phyloP scores from a whole-genome alignment of 257 asterid genomes.

The Prunella vulgaris region DNA sequence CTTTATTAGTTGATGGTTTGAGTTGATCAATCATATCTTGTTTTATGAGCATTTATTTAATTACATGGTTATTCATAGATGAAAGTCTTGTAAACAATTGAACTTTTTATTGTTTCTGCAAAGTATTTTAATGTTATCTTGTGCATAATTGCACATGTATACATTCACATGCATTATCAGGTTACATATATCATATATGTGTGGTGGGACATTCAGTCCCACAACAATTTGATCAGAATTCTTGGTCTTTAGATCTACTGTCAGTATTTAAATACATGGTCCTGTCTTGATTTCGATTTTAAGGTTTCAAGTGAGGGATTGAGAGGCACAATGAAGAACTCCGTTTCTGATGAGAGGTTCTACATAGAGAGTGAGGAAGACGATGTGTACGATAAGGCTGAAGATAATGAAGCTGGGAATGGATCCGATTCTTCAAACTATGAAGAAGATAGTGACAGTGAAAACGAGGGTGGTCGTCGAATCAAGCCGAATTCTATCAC shows the following conservation, averaged over 20 bases:
- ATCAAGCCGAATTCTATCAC: constrained; percentile 44
- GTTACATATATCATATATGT: background rate
- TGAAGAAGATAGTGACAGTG: constrained; percentile 37
- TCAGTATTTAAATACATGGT: background rate
- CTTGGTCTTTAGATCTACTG: constrained; percentile 22
- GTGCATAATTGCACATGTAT: constrained; percentile 22
- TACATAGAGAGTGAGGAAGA: constrained; percentile 86
- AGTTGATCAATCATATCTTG: background rate
- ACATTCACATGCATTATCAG: constrained; percentile 10
- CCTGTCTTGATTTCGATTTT: constrained; percentile 21
- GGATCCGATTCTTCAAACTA: constrained; percentile 58
- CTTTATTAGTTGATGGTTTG: background rate
- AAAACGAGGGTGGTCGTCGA: constrained; percentile 30
- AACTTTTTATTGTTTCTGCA: background rate
- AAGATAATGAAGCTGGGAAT: constrained; percentile 39
- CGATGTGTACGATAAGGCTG: constrained; percentile 46
- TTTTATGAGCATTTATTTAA: background rate
- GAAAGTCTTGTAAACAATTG: background rate
- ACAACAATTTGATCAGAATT: constrained; percentile 7
- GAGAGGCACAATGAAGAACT: constrained; percentile 69
- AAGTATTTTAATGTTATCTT: constrained; percentile 10
- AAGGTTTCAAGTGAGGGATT: constrained; percentile 28
- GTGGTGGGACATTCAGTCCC: constrained; percentile 3
- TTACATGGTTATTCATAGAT: too few species aligned
- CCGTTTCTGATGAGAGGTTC: constrained; percentile 72